Conservation (phyloP, 1,284 basidiomycete genomes). For the Moniliella sp. region DNA sequence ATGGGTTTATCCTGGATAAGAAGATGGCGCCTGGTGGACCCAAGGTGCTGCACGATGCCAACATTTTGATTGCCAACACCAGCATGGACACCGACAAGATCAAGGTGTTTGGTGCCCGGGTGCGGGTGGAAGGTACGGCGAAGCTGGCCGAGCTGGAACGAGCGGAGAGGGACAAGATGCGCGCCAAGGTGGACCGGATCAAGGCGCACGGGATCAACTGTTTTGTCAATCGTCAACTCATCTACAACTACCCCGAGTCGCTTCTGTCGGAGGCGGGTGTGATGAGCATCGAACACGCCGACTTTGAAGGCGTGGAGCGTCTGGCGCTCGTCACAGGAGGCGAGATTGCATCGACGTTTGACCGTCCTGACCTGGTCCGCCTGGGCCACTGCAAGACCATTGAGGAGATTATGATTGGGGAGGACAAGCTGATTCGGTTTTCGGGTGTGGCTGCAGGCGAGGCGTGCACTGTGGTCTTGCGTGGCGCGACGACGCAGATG, state of each 20-base stretch:
- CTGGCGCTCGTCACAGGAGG: slow-evolving; percentile 88
- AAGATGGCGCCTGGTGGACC: slow-evolving; percentile 81
- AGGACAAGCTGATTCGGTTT: slow-evolving; percentile 77
- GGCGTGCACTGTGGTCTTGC: slow-evolving; percentile 93
- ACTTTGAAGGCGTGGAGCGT: slow-evolving; percentile 95
- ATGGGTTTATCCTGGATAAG: slow-evolving; percentile 97
- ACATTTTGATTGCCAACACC: slow-evolving; percentile 90
- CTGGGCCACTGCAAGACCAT: slow-evolving; percentile 81
- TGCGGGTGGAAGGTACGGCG: slow-evolving; percentile 82
- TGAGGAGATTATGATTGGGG: slow-evolving; percentile 97
- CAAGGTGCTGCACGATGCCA: slow-evolving; percentile 78
- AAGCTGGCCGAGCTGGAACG: slow-evolving; percentile 93
- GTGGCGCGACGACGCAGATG: slow-evolving; percentile 93
- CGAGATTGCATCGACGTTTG: slow-evolving; percentile 89
- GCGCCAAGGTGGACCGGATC: slow-evolving; percentile 84
- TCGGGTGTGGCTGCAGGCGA: slow-evolving; percentile 91
- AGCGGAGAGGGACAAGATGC: slow-evolving; percentile 98
- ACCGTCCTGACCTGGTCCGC: slow-evolving; percentile 74
- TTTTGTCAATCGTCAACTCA: slow-evolving; percentile 93
- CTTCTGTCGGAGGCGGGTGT: slow-evolving; percentile 80
- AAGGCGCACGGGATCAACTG: slow-evolving; percentile 85
- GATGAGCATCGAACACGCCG: slow-evolving; percentile 90
- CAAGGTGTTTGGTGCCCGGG: slow-evolving; percentile 88
- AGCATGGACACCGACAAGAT: slow-evolving; percentile 99
- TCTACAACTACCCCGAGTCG: slow-evolving; percentile 97